Evolutionary conservation across 2,329 filamentous ascomycete genomes (phyloP), one percentile per base, ranked within the genome.

Genomic region (Microsporum ferrugineum): DNA sequence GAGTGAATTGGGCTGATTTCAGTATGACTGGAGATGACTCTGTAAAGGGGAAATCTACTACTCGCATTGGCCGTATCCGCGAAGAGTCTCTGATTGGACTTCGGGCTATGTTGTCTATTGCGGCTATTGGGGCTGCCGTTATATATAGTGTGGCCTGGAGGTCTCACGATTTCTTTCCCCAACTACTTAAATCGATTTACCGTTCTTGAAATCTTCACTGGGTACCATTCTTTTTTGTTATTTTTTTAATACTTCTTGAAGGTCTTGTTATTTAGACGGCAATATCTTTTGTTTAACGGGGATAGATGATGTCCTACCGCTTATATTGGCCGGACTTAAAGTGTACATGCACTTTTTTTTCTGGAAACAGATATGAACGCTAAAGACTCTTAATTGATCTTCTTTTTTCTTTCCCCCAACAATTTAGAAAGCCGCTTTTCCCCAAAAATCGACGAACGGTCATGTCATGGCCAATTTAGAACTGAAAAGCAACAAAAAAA

Each of bases 61-160:
- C 56, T 12, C 38, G 62, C 49, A 8, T 73, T 51, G 65, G 67
- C 5, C 67, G 71, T 59, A 71, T 73, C 2, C 65, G 71, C 12
- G 72, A 74, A 63, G 72, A 75, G 62, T 69, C 70, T 2, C 61
- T 68, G 31, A 61, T 73, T 27, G 67, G 66, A 55, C 65, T 67
- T 39, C 63, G 65, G 49, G 62, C 63, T 17, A 63, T 41, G 7
- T 33, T 41, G 7, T 33, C 55, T 41, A 74, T 94, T 88, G 59
- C 88, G 87, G 29, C 88, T 84, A 59, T 89, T 88, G 53, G 89
- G 90, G 68, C 90, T 84, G 70, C 87, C 8, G 43, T 64, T 34
- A 51, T 53, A 14, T 59, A 58, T 27, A n/a, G 36, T 0, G 27
- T 64, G 47, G 56, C 58, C 1, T 61, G 55, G 27, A 61, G 60